phyloP scores from a whole-genome alignment of 2,329 filamentous ascomycete genomes.

The Verticillium tricorpus region DNA sequence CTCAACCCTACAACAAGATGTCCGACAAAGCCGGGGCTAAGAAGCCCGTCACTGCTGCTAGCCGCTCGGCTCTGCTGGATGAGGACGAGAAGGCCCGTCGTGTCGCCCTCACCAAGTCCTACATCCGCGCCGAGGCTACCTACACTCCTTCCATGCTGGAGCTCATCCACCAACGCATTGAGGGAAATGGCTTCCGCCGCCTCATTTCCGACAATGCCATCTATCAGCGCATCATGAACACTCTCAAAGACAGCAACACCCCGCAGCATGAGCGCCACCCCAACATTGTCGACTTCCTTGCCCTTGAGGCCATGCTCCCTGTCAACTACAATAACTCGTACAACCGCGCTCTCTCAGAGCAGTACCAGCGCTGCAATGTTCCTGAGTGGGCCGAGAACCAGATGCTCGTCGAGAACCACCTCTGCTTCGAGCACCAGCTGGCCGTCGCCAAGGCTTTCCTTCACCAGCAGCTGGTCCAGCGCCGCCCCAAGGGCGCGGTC shows the following conservation, averaged over 20 bases:
- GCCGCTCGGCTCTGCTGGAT: background rate
- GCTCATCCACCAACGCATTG: slow-evolving; percentile 6
- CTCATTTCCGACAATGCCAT: slow-evolving; percentile 12
- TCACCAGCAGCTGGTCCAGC: background rate
- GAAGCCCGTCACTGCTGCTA: background rate
- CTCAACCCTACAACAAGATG: background rate
- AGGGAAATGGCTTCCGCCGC: slow-evolving; percentile 9
- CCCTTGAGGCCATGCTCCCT: slow-evolving; percentile 10
- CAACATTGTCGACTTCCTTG: slow-evolving; percentile 11
- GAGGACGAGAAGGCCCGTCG: background rate
- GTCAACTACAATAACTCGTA: slow-evolving; percentile 11
- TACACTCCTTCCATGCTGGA: slow-evolving; percentile 8
- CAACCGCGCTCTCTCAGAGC: slow-evolving; percentile 9
- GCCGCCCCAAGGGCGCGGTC: slow-evolving; percentile 3
- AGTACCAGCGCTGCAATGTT: slow-evolving; percentile 7
- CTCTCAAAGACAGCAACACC: slow-evolving; percentile 10
- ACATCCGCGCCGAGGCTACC: slow-evolving; percentile 4
- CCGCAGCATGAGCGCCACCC: slow-evolving; percentile 9
- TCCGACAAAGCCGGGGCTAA: background rate
- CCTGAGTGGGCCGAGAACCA: slow-evolving; percentile 7
- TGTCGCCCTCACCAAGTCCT: background rate
- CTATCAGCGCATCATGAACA: slow-evolving; percentile 9
- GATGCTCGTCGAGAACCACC: slow-evolving; percentile 7
- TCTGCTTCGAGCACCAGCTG: slow-evolving; percentile 8
- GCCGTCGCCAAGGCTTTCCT: slow-evolving; percentile 2